A percentile compares a stretch with the other conserved stretches of the same genome.
Conservation (phyloP, 768 basidiomycete species). For the Hebeloma cylindrosporum region DNA sequence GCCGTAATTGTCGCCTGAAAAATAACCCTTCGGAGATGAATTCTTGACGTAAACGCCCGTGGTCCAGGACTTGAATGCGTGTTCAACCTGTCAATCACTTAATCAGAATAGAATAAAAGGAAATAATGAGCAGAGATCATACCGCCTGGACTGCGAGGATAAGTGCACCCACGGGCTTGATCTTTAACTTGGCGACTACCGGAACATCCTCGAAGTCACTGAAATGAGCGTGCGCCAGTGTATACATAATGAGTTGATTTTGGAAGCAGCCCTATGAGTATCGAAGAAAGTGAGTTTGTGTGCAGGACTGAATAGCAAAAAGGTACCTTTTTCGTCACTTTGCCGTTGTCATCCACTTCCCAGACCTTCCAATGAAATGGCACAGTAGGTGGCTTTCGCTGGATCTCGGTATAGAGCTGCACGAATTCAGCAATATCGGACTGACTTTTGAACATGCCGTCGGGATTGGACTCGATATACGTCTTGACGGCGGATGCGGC, state of each 20-base stretch:
- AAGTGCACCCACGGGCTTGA: conserved; percentile 12
- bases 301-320: neutral
- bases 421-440: conserved; percentile 3
- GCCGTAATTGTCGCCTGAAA: conserved; percentile 18
- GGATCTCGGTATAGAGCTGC: neutral
- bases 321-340: conserved; percentile 4
- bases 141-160: conserved; percentile 18
- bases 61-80: conserved; percentile 13
- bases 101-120: neutral
- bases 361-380: conserved; percentile 12
- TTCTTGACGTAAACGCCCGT: neutral
- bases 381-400: conserved; percentile 4
- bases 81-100: conserved; percentile 11
- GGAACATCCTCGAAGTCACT: conserved; percentile 13
- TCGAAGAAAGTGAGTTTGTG: neutral
- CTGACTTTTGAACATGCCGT: neutral
- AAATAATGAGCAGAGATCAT: neutral
- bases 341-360: neutral
- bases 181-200: neutral
- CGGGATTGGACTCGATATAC: neutral
- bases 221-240: conserved; percentile 18
- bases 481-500: conserved; percentile 10
- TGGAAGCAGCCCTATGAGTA: conserved; percentile 17
- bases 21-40: conserved; percentile 1
- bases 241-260: conserved; percentile 14